Conservation (phyloP, 345 rosid genomes). For the Euphorbia peplus region DNA sequence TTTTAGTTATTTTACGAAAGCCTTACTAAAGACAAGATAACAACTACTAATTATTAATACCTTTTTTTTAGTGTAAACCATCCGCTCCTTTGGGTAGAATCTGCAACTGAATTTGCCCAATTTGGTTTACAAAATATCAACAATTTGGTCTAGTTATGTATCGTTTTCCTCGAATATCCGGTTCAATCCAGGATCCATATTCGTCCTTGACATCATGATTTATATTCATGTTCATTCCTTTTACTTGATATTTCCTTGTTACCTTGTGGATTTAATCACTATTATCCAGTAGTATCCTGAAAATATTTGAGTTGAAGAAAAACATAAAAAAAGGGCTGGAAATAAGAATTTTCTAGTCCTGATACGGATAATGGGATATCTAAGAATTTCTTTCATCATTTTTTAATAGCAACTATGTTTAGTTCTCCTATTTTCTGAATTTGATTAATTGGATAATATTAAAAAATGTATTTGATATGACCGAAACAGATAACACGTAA, state of each 20-base stretch:
- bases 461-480: not conserved
- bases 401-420: not conserved
- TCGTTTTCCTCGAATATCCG: too few relatives aligned
- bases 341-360: not conserved
- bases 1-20: too few relatives aligned
- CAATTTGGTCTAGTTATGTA: too few relatives aligned
- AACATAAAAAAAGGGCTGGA: not conserved
- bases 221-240: not conserved
- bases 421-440: not conserved
- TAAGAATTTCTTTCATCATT: not conserved
- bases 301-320: not conserved
- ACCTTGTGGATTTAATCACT: not conserved
- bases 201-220: not conserved
- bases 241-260: not conserved
- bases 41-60: too few relatives aligned
- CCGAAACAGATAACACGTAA: slow-evolving; percentile 61
- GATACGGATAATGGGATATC: not conserved
- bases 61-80: too few relatives aligned
- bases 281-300: not conserved
- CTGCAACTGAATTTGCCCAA: too few relatives aligned
- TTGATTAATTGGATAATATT: not conserved
- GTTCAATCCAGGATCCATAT: too few relatives aligned
- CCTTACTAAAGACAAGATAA: too few relatives aligned
- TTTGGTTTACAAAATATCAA: too few relatives aligned
- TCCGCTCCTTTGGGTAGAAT: too few relatives aligned